Evolutionary conservation across 495 filamentous ascomycete species (phyloP).

Genomic region (Hypomontagnella monticulosa): DNA sequence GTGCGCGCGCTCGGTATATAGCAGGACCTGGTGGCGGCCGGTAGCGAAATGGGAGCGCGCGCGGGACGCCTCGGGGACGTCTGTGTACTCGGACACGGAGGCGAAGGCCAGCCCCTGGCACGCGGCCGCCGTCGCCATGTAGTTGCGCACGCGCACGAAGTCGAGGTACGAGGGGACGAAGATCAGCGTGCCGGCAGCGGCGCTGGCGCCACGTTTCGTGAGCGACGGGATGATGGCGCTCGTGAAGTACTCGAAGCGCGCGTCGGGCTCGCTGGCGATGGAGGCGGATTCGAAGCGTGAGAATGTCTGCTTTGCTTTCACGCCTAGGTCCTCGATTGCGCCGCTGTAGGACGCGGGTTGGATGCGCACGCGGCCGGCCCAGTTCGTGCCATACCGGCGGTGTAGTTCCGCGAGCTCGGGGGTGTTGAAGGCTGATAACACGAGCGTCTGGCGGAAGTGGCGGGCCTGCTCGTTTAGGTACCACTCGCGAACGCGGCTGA

Average conservation of each 20-base stretch:
- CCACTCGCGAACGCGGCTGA: conserved; percentile 88
- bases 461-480: conserved; percentile 87
- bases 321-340: conserved; percentile 70
- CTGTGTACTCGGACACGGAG: conserved; percentile 86
- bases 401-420: conserved; percentile 87
- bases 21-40: conserved; percentile 80
- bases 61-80: conserved; percentile 76
- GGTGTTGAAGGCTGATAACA: conserved; percentile 83
- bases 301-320: conserved; percentile 86
- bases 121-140: conserved; percentile 77
- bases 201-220: conserved; percentile 58
- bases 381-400: conserved; percentile 79
- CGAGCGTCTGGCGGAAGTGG: conserved; percentile 82
- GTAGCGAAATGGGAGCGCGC: conserved; percentile 87
- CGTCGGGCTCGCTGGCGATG: conserved; percentile 78
- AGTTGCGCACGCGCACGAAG: conserved; percentile 91
- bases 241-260: conserved; percentile 91
- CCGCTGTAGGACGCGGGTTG: conserved; percentile 69
- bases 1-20: conserved; percentile 93
- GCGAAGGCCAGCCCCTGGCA: conserved; percentile 80
- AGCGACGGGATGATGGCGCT: conserved; percentile 79
- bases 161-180: conserved; percentile 94
- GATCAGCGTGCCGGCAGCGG: conserved; percentile 71
- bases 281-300: conserved; percentile 80
- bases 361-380: conserved; percentile 77